phyloP scores from a whole-genome alignment of 2,329 filamentous ascomycete species.

The Fusarium dlaminii region DNA sequence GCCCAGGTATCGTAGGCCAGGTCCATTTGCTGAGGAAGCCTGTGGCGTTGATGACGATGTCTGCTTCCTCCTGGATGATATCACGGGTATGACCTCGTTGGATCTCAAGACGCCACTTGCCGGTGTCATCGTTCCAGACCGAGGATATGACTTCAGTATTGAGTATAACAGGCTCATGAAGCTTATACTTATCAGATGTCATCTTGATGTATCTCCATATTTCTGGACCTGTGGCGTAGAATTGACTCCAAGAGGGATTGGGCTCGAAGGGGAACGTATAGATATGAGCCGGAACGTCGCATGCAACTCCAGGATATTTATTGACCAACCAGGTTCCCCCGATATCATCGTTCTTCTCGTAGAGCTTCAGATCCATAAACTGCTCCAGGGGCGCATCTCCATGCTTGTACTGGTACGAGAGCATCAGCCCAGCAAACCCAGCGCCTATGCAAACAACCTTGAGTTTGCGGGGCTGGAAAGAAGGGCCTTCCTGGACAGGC shows the following conservation, averaged over 20 bases:
- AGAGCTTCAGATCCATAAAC: not conserved
- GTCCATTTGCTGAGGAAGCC: not conserved
- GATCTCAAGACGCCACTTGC: not conserved
- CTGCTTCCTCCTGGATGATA: not conserved
- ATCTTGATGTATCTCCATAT: not conserved
- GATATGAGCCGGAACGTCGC: not conserved
- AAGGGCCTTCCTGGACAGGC: not conserved
- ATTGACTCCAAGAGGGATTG: not conserved
- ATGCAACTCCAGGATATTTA: not conserved
- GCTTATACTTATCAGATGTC: not conserved
- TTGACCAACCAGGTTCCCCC: not conserved
- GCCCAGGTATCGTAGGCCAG: not conserved
- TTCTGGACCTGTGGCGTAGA: not conserved
- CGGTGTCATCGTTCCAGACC: not conserved
- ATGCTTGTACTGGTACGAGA: not conserved
- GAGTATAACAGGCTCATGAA: not conserved
- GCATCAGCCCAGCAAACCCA: not conserved
- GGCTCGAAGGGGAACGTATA: not conserved
- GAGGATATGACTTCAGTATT: not conserved
- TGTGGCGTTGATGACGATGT: not conserved
- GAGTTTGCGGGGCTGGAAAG: not conserved
- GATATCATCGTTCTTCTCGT: not conserved
- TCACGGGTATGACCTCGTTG: rapidly evolving
- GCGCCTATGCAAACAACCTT: not conserved
- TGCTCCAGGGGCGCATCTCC: not conserved